These are phyloP conservation scores for Paraphaeosphaeria sporulosa DNA, from an alignment of 2,329 filamentous ascomycete genomes.

Conservation along the genomic window DNA sequence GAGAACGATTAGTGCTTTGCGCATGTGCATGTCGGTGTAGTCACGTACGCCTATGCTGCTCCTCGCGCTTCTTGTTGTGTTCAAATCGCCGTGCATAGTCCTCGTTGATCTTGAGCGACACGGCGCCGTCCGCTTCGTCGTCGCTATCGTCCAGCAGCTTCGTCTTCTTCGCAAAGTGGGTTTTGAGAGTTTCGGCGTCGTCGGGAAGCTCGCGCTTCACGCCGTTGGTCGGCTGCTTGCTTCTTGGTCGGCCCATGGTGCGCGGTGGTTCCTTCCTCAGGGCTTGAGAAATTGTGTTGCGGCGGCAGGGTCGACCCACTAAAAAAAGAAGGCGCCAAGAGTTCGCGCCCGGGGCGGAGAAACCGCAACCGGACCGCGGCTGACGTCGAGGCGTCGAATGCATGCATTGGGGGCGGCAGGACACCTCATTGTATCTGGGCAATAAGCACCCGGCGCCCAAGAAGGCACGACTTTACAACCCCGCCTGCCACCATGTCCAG, in stretches of 20 bases:
- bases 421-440: conserved; percentile 8
- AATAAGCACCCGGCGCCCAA: neutral
- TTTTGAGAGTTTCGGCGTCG: conserved; percentile 24
- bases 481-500: conserved; percentile 24
- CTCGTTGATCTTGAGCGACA: conserved; percentile 79
- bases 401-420: conserved; percentile 4
- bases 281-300: conserved; percentile 7
- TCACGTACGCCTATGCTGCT: conserved; percentile 71
- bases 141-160: conserved; percentile 49
- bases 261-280: conserved; percentile 2
- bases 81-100: conserved; percentile 91
- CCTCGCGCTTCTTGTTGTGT: conserved; percentile 96
- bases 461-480: conserved; percentile 14
- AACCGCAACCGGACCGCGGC: conserved; percentile 14
- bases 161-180: conserved; percentile 44
- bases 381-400: conserved; percentile 20
- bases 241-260: conserved; percentile 35
- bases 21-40: neutral
- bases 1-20: conserved; percentile 29
- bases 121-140: conserved; percentile 33
- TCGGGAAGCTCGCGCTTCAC: conserved; percentile 34
- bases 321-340: conserved; percentile 40
- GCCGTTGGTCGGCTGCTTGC: conserved; percentile 32
- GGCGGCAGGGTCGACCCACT: conserved; percentile 12
- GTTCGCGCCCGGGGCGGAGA: conserved; percentile 26